Conservation (phyloP, 768 basidiomycete genomes). For the Phylloporus scabripes region DNA sequence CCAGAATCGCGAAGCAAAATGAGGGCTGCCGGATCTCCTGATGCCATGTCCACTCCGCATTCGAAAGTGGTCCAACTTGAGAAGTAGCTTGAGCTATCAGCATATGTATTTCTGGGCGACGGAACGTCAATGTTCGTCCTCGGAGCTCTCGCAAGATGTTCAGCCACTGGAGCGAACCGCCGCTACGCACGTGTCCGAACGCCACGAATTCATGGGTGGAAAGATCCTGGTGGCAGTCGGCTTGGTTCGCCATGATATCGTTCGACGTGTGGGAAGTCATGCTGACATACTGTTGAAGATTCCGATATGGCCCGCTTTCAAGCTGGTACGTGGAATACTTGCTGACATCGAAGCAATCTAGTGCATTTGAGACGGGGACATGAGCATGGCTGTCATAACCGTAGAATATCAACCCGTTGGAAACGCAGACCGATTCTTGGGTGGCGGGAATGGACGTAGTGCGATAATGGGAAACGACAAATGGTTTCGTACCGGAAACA, state of each 20-base stretch:
- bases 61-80: conserved; percentile 34
- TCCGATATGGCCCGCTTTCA: conserved; percentile 28
- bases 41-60: conserved; percentile 35
- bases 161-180: conserved; percentile 43
- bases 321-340: conserved; percentile 30
- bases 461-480: conserved; percentile 31
- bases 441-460: conserved; percentile 13
- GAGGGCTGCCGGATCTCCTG: conserved; percentile 24
- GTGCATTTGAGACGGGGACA: conserved; percentile 13
- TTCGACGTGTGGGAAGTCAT: conserved; percentile 38
- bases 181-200: conserved; percentile 43
- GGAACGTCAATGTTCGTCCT: conserved; percentile 34
- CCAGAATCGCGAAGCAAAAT: conserved; percentile 33
- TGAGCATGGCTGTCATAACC: conserved; percentile 22
- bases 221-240: conserved; percentile 35
- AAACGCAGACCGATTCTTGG: conserved; percentile 17
- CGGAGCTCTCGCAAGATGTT: conserved; percentile 43
- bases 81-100: conserved; percentile 40
- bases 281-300: conserved; percentile 34
- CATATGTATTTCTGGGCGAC: conserved; percentile 34
- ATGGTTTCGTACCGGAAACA: conserved; percentile 35
- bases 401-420: conserved; percentile 27
- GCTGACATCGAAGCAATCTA: conserved; percentile 9
- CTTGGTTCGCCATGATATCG: conserved; percentile 37
- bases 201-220: conserved; percentile 40